A percentile compares a stretch with the other conserved stretches of the same genome.
Conservation (phyloP, 805 yeast species). For the Metschnikowia lochheadii region DNA sequence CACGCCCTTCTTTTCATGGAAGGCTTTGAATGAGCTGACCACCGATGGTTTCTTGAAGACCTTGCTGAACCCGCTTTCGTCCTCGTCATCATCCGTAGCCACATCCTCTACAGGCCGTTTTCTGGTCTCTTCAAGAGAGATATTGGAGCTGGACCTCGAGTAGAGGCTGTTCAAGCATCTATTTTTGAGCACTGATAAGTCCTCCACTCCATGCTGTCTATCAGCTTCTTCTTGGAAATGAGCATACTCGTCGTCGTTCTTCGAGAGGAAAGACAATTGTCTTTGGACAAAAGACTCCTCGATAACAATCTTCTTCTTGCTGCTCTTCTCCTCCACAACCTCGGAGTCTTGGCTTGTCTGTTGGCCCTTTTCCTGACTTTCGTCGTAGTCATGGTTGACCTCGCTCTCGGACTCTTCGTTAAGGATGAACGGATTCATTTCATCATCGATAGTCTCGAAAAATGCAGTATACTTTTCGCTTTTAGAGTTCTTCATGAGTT, state of each 20-base stretch:
- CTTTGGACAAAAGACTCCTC: slow-evolving; percentile 54
- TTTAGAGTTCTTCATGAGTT: slow-evolving; percentile 40
- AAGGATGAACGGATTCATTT: slow-evolving; percentile 26
- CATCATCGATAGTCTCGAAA: slow-evolving; percentile 58
- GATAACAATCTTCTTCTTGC: slow-evolving; percentile 32
- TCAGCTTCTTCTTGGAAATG: slow-evolving; percentile 28
- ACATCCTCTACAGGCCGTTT: slow-evolving; percentile 11
- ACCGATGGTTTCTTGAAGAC: slow-evolving; percentile 44
- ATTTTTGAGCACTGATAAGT: slow-evolving; percentile 44
- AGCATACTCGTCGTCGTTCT: slow-evolving; percentile 31
- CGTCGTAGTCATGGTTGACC: slow-evolving; percentile 17
- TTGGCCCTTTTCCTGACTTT: background rate
- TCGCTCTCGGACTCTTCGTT: slow-evolving; percentile 26
- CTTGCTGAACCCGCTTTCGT: slow-evolving; percentile 36
- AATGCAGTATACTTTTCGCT: slow-evolving; percentile 63
- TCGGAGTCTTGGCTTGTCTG: slow-evolving; percentile 9
- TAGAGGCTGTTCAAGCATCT: slow-evolving; percentile 33
- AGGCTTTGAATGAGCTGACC: slow-evolving; percentile 43
- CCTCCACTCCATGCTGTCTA: slow-evolving; percentile 40
- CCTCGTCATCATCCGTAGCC: slow-evolving; percentile 26
- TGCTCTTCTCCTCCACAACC: slow-evolving; percentile 22
- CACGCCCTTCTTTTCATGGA: slow-evolving; percentile 32
- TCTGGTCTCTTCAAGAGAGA: slow-evolving; percentile 8
- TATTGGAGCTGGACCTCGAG: slow-evolving; percentile 9
- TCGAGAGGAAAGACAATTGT: slow-evolving; percentile 50